phyloP scores from a whole-genome alignment of 2,329 filamentous ascomycete genomes.

The Thielaviopsis populi region DNA sequence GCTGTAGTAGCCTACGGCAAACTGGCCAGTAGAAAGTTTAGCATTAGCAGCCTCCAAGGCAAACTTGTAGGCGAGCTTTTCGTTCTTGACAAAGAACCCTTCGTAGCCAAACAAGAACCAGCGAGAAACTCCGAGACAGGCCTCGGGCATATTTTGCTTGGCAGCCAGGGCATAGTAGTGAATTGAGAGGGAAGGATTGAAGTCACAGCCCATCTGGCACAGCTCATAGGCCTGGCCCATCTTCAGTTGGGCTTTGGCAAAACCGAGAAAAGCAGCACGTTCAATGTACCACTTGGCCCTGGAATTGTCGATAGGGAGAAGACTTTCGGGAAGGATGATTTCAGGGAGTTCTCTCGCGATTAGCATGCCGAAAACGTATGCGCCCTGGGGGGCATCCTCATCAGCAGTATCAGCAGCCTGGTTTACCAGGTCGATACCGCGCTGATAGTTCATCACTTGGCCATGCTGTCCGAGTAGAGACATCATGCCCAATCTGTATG shows the following conservation, averaged over 20 bases:
- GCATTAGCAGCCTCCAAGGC: conserved; percentile 71
- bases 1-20: conserved; percentile 92
- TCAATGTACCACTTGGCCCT: conserved; percentile 78
- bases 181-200: conserved; percentile 78
- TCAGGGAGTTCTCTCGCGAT: conserved; percentile 83
- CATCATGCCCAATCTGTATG: conserved; percentile 89
- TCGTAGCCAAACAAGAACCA: conserved; percentile 98
- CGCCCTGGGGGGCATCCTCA: conserved; percentile 91
- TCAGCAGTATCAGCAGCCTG: conserved; percentile 75
- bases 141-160: conserved; percentile 81
- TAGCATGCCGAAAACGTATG: conserved; percentile 92
- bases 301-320: conserved; percentile 56
- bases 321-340: conserved; percentile 57
- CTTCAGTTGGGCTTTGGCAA: conserved; percentile 90
- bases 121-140: conserved; percentile 89
- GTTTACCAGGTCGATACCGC: conserved; percentile 68
- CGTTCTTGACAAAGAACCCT: conserved; percentile 84
- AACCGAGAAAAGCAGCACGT: conserved; percentile 89
- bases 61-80: conserved; percentile 82
- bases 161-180: conserved; percentile 94
- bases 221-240: conserved; percentile 95
- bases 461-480: conserved; percentile 86
- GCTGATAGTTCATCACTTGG: conserved; percentile 63
- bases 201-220: conserved; percentile 84
- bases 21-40: conserved; percentile 80